phyloP scores from a whole-genome alignment of 306 rosid species.

The Dryas octopetala region DNA sequence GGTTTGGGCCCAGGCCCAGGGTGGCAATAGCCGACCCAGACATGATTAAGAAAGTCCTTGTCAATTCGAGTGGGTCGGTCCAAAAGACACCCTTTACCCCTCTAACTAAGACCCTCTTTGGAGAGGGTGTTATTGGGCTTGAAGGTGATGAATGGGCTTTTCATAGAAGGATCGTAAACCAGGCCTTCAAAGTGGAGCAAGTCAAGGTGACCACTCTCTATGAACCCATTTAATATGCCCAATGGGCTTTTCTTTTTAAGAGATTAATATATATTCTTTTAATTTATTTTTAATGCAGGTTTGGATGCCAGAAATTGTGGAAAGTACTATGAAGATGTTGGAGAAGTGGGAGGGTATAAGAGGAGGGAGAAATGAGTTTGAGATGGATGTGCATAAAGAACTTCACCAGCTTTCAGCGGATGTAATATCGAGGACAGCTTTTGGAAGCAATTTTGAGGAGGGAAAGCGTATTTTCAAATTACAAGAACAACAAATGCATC shows the following conservation, averaged over 20 bases:
- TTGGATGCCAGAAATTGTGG: conserved; percentile 75
- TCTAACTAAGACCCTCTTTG: conserved; percentile 45
- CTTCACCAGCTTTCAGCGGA: conserved; percentile 60
- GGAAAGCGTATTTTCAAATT: conserved; percentile 68
- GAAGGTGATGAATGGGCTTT: conserved; percentile 53
- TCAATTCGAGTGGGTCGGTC: conserved; percentile 42
- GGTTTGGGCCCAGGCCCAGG: conserved; percentile 72
- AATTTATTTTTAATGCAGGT: conserved; percentile 30
- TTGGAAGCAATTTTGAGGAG: conserved; percentile 71
- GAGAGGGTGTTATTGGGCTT: conserved; percentile 55
- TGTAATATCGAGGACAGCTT: conserved; percentile 76
- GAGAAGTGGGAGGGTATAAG: conserved; percentile 57
- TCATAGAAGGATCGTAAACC: conserved; percentile 56
- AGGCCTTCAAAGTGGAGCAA: conserved; percentile 56
- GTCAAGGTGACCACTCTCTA: conserved; percentile 42
- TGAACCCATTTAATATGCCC: no score
- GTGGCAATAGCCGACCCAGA: conserved; percentile 68
- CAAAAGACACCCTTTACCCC: conserved; percentile 39
- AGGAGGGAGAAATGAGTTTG: conserved; percentile 54
- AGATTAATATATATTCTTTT: no score
- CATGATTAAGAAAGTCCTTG: conserved; percentile 56
- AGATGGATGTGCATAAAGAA: conserved; percentile 58
- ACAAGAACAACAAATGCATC: conserved; percentile 64
- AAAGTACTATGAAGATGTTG: conserved; percentile 43
- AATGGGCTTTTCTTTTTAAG: no score